phyloP scores from a whole-genome alignment of 805 yeast species.

The Myxozyma neotropica region DNA sequence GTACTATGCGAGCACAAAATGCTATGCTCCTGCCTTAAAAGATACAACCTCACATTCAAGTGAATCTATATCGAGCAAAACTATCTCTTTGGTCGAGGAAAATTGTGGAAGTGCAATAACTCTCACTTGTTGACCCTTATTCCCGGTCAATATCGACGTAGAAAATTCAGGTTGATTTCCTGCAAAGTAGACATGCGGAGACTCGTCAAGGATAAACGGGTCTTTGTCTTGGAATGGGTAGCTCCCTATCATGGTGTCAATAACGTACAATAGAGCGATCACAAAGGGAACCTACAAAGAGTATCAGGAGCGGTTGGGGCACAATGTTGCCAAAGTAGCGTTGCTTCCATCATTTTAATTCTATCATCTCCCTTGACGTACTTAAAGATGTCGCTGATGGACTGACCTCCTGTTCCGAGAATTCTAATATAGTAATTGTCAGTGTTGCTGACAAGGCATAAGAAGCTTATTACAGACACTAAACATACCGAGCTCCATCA shows the following conservation, averaged over 20 bases:
- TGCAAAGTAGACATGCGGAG: conserved; percentile 83
- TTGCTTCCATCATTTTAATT: conserved; percentile 62
- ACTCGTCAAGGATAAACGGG: conserved; percentile 74
- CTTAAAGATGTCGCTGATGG: conserved; percentile 72
- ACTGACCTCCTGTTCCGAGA: conserved; percentile 83
- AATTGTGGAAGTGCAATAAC: conserved; percentile 74
- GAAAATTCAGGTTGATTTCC: conserved; percentile 79
- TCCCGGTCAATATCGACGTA: conserved; percentile 47
- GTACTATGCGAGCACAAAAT: background rate
- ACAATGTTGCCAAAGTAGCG: conserved; percentile 79
- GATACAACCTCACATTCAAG: conserved; percentile 57
- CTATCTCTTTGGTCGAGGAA: conserved; percentile 62
- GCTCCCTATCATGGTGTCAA: conserved; percentile 45
- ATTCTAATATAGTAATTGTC: conserved; percentile 44
- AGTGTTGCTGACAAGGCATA: too few species aligned
- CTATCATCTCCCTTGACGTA: conserved; percentile 56
- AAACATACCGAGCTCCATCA: conserved; percentile 47
- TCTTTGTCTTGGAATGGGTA: conserved; percentile 78
- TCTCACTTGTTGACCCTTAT: conserved; percentile 48
- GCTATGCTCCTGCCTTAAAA: conserved; percentile 19
- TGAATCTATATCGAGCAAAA: conserved; percentile 60
- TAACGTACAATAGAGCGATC: background rate
- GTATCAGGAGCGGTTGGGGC: conserved; percentile 98
- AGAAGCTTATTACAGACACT: too few species aligned
- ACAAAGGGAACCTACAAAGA: conserved; percentile 49